These are phyloP conservation scores for Ustilago hordei DNA, from an alignment of 1,284 basidiomycete genomes.

Conservation along the genomic window DNA sequence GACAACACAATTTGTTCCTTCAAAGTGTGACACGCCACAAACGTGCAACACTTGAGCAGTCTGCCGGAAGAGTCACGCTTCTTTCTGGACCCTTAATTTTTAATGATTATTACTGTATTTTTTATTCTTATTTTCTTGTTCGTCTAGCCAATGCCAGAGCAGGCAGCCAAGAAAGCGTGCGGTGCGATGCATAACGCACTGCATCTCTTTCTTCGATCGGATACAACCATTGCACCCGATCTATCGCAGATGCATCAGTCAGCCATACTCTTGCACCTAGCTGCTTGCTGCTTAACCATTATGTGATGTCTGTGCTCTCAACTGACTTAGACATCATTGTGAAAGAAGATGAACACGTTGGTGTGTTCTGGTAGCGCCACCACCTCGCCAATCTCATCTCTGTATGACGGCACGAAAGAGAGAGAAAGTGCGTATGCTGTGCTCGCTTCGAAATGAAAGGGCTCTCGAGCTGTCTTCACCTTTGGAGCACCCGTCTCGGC, in stretches of 20 bases:
- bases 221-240: neutral
- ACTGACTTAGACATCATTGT: neutral
- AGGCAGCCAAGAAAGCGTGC: neutral
- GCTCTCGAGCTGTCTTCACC: neutral
- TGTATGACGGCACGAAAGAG: neutral
- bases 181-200: constrained; percentile 5
- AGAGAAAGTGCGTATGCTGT: neutral
- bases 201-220: constrained; percentile 2
- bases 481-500: constrained; percentile 6
- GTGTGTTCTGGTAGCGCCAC: neutral
- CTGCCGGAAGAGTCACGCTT: constrained; percentile 1
- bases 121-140: neutral
- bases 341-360: neutral
- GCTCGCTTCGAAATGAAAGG: neutral
- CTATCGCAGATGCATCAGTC: neutral
- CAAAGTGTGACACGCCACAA: neutral
- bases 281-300: neutral
- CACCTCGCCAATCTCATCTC: neutral
- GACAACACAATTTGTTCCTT: neutral
- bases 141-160: neutral
- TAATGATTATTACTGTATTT: neutral
- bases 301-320: neutral
- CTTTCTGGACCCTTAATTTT: neutral
- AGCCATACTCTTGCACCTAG: neutral
- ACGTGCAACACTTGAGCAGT: neutral